Evolutionary conservation across 2,329 filamentous ascomycete genomes (phyloP).

Genomic region (Fusarium sp.): DNA sequence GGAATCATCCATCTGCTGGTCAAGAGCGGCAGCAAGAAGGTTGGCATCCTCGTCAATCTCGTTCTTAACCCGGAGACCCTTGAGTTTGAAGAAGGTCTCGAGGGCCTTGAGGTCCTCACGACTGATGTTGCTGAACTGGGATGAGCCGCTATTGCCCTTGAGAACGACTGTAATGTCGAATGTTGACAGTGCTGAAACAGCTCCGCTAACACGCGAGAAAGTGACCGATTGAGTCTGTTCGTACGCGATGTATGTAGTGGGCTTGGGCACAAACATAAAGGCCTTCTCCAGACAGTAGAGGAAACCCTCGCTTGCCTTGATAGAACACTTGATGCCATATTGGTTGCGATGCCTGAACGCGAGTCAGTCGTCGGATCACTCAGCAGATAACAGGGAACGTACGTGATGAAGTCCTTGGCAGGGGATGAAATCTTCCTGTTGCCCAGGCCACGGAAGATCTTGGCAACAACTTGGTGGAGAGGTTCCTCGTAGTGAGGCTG

Average conservation of each 20-base stretch:
- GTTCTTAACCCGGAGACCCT: conserved; percentile 96
- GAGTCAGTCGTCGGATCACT: conserved; percentile 45
- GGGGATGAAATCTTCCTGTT: conserved; percentile 96
- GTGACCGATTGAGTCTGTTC: conserved; percentile 92
- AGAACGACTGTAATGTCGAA: conserved; percentile 96
- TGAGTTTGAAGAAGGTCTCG: conserved; percentile 97
- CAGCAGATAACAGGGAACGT: conserved; percentile 42
- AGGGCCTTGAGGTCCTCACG: conserved; percentile 95
- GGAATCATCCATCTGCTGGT: conserved; percentile 84
- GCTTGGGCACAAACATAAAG: conserved; percentile 99
- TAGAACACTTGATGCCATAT: conserved; percentile 98
- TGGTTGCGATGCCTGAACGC: conserved; percentile 81
- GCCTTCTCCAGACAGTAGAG: conserved; percentile 97
- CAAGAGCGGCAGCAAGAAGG: conserved; percentile 81
- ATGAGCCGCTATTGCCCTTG: conserved; percentile 87
- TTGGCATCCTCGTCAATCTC: conserved; percentile 96
- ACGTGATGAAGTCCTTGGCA: conserved; percentile 91
- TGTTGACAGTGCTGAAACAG: conserved; percentile 91
- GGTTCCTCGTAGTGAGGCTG: conserved; percentile 92
- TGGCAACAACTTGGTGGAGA: conserved; percentile 91
- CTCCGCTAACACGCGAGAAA: conserved; percentile 94
- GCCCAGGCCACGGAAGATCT: conserved; percentile 93
- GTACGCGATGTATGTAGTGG: conserved; percentile 95
- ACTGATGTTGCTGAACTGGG: conserved; percentile 99
- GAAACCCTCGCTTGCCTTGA: conserved; percentile 98